Conservation (phyloP, 345 rosid species). For the rapeseed (Brassica napus) region DNA sequence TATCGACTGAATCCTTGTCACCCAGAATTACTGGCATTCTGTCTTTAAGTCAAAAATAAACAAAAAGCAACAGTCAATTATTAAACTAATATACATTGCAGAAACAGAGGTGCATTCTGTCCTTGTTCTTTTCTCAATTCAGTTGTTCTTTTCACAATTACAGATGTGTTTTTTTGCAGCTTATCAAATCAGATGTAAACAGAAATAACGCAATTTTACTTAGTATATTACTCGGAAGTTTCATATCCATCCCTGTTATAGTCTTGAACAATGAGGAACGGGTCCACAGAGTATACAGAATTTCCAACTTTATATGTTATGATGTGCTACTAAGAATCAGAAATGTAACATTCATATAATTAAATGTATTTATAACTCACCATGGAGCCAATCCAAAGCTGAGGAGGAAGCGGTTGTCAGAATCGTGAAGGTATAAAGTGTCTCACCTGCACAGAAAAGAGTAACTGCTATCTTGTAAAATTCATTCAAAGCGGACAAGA, state of each 20-base stretch:
- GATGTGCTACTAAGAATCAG: neutral
- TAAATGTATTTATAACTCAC: slow-evolving; percentile 46
- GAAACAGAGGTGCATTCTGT: neutral
- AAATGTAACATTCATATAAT: neutral
- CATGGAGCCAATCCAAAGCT: slow-evolving; percentile 77
- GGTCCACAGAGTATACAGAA: neutral
- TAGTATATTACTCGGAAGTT: neutral
- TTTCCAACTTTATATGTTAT: neutral
- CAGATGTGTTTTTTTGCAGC: neutral
- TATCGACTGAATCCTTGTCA: slow-evolving; percentile 61
- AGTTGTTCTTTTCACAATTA: neutral
- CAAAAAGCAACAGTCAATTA: neutral
- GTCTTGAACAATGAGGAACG: neutral
- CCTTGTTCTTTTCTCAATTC: neutral
- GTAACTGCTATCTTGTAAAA: neutral
- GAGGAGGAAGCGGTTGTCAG: slow-evolving; percentile 76
- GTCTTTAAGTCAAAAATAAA: slow-evolving; percentile 31
- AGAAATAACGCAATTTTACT: neutral
- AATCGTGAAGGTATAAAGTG: slow-evolving; percentile 70
- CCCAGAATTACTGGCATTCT: slow-evolving; percentile 93
- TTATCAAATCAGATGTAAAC: slow-evolving; percentile 2
- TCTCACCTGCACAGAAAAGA: slow-evolving; percentile 62
- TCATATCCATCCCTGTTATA: neutral
- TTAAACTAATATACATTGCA: neutral
- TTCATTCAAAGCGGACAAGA: too few species aligned